Evolutionary conservation across 805 yeast genomes (phyloP), one percentile per base, ranked within the genome.

Genomic region (Tetrapisispora arboricola): DNA sequence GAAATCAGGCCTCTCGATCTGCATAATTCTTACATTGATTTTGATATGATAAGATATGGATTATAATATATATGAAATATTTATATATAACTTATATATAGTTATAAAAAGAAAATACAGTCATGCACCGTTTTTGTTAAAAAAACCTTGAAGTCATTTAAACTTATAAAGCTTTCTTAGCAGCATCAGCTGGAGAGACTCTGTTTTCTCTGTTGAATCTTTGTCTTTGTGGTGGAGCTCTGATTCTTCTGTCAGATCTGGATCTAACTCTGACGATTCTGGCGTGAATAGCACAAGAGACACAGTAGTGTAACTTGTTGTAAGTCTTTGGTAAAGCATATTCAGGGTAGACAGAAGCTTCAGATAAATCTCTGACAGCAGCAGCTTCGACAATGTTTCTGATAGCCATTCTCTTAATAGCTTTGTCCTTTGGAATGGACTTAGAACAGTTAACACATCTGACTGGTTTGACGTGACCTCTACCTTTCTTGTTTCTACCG

Each of bases 401-500:
- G 84, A 92, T 82, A 73, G 96, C 87, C 80, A 92, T 94, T 78
- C 99, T 86, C 92, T 92, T 92, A 85, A 92, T 92, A 73, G 98
- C 97, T 84, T 92, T 92, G 73, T 92, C 99, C 84, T 92, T 92
- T 71, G 98, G 96, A 65, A 92, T 95, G 78, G 95, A 85, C 75
- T 95, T 86, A 65, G 96, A 84, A 76, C 99, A 92, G 96, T 92
- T 92, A 68, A 87, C 84, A 80, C 99, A 92, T 84, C 99, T 88
- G 67, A 90, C 96, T 71, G 95, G 94, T 75, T 84, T 85, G 74
- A 85, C 96, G 95, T 92, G 97, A 71, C 99, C 99, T 86, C 99
- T 92, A 72, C 97, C 97, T 79, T 87, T 88, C 94, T 92, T 92
- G 94, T 92, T 92, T 81, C 99, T 90, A 82, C 99, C 99, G 96